Evolutionary conservation across 495 filamentous ascomycete species (phyloP), one percentile per base, ranked within the genome.

Genomic region (Daldinia bambusicola): DNA sequence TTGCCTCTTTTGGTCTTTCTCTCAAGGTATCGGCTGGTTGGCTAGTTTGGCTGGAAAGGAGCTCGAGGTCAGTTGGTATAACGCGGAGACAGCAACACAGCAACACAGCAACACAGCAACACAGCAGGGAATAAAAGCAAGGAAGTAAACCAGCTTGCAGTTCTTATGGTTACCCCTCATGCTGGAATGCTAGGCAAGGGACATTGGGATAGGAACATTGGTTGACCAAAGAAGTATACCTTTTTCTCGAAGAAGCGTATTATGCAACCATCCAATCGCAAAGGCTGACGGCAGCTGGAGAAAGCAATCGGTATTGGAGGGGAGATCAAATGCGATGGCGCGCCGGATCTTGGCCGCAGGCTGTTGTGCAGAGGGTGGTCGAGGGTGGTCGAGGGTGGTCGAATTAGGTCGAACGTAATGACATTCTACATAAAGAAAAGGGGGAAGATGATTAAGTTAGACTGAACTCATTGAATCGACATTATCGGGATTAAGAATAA

Each of bases 211-310:
- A 64, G 10, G 45, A 41, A 60, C 18, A 6, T 58, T 45, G 51
- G 58, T 66, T 53, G 62, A 52, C 53, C 55, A 61, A 57, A 53
- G 26, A 63, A 12, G 51, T 50, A 53, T 36, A 61, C 56, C 50
- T 70, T 40, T 72, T 43, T 41, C 55, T 61, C 59, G n/a, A 36
- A 63, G 53, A 67, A 55, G 37, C 38, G 12, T 62, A 58, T 45
- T 45, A 72, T 72, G 65, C 57, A 72, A 72, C 61, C 57, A 55
- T 69, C 77, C 77, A 79, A 76, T 76, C 60, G 74, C 55, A 74
- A 69, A 53, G 66, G 62, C 72, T 52, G 64, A 64, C 50, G 66
- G 38, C 65, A 61, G 58, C 63, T 67, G 67, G 58, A 77, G 63
- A 67, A 59, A 66, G 34, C 55, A 62, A 61, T 57, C 45, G 63